Evolutionary conservation across 768 basidiomycete species (phyloP), one percentile per base, ranked within the genome.

Genomic region (Mycena venus): DNA sequence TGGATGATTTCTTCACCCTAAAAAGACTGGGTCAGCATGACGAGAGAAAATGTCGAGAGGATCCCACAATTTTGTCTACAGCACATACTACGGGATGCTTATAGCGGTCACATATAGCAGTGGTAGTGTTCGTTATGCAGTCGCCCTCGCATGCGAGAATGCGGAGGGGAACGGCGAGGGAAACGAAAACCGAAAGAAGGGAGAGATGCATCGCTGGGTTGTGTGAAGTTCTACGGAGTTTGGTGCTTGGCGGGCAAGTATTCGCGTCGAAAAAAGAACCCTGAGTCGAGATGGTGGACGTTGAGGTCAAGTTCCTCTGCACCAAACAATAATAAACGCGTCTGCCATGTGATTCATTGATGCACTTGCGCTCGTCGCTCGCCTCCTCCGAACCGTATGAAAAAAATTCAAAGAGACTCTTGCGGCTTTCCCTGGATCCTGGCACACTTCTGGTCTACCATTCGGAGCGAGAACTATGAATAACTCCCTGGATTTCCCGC

Each of bases 61-160:
- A 31, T 76, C 88, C 77, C 77, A 91, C 94, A 56, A 91, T 80
- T 40, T 82, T 66, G 23, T 80, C 65, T 32, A 90, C 68, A 61
- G 87, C 84, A 9, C 64, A 53, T 27, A 84, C 42, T n/a, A 93
- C 75, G 7, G 88, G 86, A 1, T 55, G 29, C 0, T 86, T 82
- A 74, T 92, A 92, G 79, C 90, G 90, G 19, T 81, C 80, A 59
- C 90, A 76, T 72, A 89, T 91, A 32, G 89, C 87, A 49, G 87
- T 85, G 19, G 92, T 93, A 75, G 91, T 89, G n/a, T 83, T 87
- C 21, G 83, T 81, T 69, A 92, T 93, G 79, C 94, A 95, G 34
- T 91, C 89, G 27, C 90, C 91, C 85, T 95, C 94, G 80, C 94
- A 95, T 32, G 91, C 91, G 42, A 79, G 78, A 70, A 89, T 87